Percentiles rank a stretch among this genome's conserved stretches.
Evolutionary conservation across 1,139 yeast species (phyloP).

Genomic region (Geotrichum klebahnii): DNA sequence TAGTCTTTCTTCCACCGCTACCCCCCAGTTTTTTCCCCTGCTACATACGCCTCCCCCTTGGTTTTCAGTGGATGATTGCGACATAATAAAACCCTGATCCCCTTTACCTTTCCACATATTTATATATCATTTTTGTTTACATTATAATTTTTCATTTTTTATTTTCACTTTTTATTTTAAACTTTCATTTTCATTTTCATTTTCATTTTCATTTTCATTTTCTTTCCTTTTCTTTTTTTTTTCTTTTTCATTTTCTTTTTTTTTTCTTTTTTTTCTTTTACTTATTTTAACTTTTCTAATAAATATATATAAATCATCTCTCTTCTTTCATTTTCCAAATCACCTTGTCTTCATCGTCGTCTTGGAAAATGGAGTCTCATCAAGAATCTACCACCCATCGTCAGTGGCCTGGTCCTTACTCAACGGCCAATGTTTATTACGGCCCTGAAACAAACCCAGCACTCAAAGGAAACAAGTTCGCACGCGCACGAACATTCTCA

Average conservation of each 20-base stretch:
- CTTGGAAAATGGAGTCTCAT: neutral
- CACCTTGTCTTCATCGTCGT: neutral
- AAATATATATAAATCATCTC: no score
- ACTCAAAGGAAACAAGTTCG: constrained; percentile 31
- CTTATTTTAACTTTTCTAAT: no score
- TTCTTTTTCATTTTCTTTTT: neutral
- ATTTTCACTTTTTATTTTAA: no score
- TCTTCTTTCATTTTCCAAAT: neutral
- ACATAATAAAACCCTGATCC: no score
- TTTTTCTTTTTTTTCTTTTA: neutral
- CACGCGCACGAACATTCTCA: constrained; percentile 32
- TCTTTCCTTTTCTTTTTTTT: neutral
- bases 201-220: neutral
- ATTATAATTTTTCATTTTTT: no score
- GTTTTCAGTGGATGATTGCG: no score
- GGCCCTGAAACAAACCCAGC: constrained; percentile 60
- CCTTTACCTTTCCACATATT: no score
- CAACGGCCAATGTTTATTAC: constrained; percentile 65
- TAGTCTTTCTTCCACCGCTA: no score
- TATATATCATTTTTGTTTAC: no score
- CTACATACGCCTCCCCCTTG: no score
- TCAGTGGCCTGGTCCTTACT: constrained; percentile 52
- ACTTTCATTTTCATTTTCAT: neutral
- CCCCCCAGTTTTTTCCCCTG: no score
- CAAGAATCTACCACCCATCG: neutral